Evolutionary conservation across 306 rosid genomes (phyloP).

Genomic region (Medicago truncatula): MtrunA17r5.0-ANR NC_053048.1:19952501-19953000

Average conservation of each 20-base stretch:
- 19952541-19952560: conserved; percentile 64
- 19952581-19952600: conserved; percentile 78
- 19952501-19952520: conserved; percentile 68
- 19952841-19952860: conserved; percentile 61
- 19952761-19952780: conserved; percentile 75
- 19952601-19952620: conserved; percentile 72
- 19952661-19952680: conserved; percentile 74
- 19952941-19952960: conserved; percentile 75
- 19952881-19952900: conserved; percentile 82
- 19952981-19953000: conserved; percentile 50
- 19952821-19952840: conserved; percentile 64
- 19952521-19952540: conserved; percentile 76
- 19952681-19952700: conserved; percentile 59
- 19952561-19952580: conserved; percentile 72
- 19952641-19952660: conserved; percentile 59
- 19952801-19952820: conserved; percentile 74
- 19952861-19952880: conserved; percentile 60
- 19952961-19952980: conserved; percentile 73
- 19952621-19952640: conserved; percentile 75
- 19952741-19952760: conserved; percentile 55
- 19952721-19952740: conserved; percentile 59
- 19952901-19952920: conserved; percentile 63
- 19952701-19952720: conserved; percentile 79
- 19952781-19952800: conserved; percentile 74
- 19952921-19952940: conserved; percentile 73